Conservation (phyloP, 176 grass and related monocot genomes). For the Lolium multiflorum region DNA sequence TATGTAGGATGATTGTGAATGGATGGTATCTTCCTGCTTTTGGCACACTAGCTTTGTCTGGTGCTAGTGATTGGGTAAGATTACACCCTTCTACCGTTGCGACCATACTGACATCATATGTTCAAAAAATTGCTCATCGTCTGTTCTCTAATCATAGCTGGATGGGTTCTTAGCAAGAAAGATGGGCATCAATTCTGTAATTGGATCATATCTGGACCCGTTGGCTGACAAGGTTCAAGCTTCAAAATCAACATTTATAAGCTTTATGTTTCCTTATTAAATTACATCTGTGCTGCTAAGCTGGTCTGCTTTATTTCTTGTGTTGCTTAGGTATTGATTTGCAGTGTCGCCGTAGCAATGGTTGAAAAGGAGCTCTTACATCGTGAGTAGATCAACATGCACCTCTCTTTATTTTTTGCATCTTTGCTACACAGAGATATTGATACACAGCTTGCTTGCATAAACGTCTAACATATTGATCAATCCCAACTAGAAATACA, state of each 20-base stretch:
- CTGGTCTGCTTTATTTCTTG: constrained; percentile 33
- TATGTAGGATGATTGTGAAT: constrained; percentile 84
- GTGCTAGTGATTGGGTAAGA: constrained; percentile 94
- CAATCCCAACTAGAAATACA: neutral
- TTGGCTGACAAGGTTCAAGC: constrained; percentile 87
- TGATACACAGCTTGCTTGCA: constrained; percentile 4
- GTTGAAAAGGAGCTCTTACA: constrained; percentile 85
- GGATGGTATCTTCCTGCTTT: constrained; percentile 96
- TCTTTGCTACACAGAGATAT: neutral
- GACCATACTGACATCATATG: constrained; percentile 4
- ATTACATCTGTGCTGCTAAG: neutral
- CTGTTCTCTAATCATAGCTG: constrained; percentile 61
- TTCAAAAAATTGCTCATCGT: constrained; percentile 35
- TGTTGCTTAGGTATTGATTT: constrained; percentile 78
- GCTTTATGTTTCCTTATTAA: constrained; percentile 36
- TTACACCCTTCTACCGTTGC: constrained; percentile 32
- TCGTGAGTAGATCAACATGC: constrained; percentile 54
- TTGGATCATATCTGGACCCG: constrained; percentile 96
- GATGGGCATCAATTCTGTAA: constrained; percentile 89
- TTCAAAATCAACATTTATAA: constrained; percentile 20
- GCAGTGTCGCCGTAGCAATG: constrained; percentile 81
- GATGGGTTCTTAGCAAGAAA: constrained; percentile 98
- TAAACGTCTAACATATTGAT: neutral
- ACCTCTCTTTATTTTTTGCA: neutral
- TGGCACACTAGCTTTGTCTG: constrained; percentile 73